Percentiles rank a stretch among this genome's conserved stretches.
phyloP scores from a whole-genome alignment of 2,329 filamentous ascomycete species.

The Fusarium subtropicale region DNA sequence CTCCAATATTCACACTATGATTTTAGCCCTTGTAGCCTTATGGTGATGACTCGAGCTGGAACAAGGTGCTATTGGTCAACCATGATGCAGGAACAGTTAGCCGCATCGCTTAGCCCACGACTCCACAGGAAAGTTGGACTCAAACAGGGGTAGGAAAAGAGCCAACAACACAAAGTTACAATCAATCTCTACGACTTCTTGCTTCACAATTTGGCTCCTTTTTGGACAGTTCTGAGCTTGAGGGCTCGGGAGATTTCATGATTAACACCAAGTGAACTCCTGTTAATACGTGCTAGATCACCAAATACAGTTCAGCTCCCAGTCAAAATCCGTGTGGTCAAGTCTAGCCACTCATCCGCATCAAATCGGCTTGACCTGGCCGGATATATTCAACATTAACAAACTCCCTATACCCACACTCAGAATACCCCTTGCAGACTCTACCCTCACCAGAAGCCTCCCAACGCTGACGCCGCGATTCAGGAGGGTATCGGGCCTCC shows the following conservation, averaged over 20 bases:
- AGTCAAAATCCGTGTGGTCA: neutral
- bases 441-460: neutral
- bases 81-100: slow-evolving; percentile 27
- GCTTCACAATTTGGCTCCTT: neutral
- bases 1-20: slow-evolving; percentile 7
- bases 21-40: slow-evolving; percentile 35
- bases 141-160: slow-evolving; percentile 23
- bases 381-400: slow-evolving; percentile 7
- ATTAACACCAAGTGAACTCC: neutral
- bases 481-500: slow-evolving; percentile 2
- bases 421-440: neutral
- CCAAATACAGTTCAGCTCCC: neutral
- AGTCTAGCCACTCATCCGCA: neutral
- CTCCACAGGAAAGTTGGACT: slow-evolving; percentile 14
- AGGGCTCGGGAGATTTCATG: too few relatives aligned
- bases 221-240: neutral
- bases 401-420: neutral
- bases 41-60: slow-evolving; percentile 2
- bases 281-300: neutral
- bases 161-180: neutral
- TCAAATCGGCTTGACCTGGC: neutral
- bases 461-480: neutral
- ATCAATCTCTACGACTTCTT: neutral
- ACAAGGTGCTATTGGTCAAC: slow-evolving; percentile 23
- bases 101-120: slow-evolving; percentile 12